phyloP scores from a whole-genome alignment of 2,329 filamentous ascomycete species.

The Parascedosporium putredinis region DNA sequence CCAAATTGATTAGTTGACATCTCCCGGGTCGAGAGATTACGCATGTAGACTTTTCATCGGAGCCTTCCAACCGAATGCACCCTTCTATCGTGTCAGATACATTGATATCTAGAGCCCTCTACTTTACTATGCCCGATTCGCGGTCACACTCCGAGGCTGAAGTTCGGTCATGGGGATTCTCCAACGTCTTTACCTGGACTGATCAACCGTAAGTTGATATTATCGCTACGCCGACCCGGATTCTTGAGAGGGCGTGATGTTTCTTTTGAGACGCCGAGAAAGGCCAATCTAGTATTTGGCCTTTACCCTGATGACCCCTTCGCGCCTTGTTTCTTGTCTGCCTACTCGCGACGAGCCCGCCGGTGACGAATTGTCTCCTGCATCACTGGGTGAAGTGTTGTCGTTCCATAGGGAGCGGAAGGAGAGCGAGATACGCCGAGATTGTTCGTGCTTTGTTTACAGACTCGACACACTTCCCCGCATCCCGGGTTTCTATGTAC shows the following conservation, averaged over 20 bases:
- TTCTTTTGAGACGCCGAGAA: neutral
- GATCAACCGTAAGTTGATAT: constrained; percentile 51
- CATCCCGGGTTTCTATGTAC: no score
- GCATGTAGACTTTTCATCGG: neutral
- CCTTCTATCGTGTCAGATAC: neutral
- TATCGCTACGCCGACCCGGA: constrained; percentile 3
- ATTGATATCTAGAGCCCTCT: neutral
- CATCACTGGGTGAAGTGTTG: no score
- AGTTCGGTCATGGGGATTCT: constrained; percentile 60
- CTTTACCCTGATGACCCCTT: neutral
- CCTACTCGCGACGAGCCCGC: no score
- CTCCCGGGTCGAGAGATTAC: no score
- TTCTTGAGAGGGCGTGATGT: neutral
- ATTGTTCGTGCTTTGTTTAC: no score
- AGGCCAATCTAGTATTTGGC: constrained; percentile 4
- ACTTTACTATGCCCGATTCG: neutral
- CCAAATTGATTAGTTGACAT: no score
- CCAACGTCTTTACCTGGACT: constrained; percentile 60
- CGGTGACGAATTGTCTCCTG: no score
- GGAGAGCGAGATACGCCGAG: no score
- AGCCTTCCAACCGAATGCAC: neutral
- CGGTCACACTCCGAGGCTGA: constrained; percentile 34
- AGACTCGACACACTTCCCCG: no score
- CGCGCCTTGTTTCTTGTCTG: no score
- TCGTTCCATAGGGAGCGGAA: no score